Conservation (phyloP, 139 green algal genomes). For the Tetraselmis striata region DNA sequence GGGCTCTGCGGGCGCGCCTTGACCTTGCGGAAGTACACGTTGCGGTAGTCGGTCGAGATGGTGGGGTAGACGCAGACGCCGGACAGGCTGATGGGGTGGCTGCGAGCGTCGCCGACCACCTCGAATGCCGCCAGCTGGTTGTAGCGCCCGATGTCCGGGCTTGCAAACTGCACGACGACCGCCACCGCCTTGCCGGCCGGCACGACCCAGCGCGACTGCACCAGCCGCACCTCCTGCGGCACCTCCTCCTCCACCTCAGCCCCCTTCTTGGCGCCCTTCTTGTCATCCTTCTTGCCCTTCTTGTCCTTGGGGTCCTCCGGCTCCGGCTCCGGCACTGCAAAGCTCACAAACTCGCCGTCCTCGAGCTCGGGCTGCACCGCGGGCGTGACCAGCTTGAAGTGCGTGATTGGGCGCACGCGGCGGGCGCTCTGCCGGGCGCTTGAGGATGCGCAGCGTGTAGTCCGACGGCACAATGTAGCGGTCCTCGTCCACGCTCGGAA, state of each 20-base stretch:
- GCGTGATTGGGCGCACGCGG: slow-evolving; percentile 24
- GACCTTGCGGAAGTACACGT: slow-evolving; percentile 30
- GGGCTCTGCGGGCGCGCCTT: slow-evolving; percentile 41
- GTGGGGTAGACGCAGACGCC: slow-evolving; percentile 59
- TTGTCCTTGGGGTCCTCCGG: neutral
- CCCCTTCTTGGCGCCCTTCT: slow-evolving; percentile 8
- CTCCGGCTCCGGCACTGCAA: neutral
- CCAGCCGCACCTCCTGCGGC: slow-evolving; percentile 5
- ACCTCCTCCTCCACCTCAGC: slow-evolving; percentile 15
- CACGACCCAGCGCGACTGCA: slow-evolving; percentile 50
- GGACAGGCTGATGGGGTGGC: slow-evolving; percentile 24
- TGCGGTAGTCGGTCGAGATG: slow-evolving; percentile 49
- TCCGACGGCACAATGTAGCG: slow-evolving; percentile 37
- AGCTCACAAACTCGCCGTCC: slow-evolving; percentile 2
- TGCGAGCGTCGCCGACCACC: slow-evolving; percentile 41
- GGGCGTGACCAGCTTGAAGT: slow-evolving; percentile 46
- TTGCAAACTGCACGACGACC: slow-evolving; percentile 54
- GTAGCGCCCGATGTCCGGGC: slow-evolving; percentile 28
- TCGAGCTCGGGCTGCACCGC: neutral
- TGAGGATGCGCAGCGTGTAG: slow-evolving; percentile 40
- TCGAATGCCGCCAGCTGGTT: slow-evolving; percentile 57
- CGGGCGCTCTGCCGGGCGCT: slow-evolving; percentile 16
- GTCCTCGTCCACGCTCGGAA: slow-evolving; percentile 37
- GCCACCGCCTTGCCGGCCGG: slow-evolving; percentile 32
- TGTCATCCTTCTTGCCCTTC: slow-evolving; percentile 1